These are phyloP conservation scores for Musa beccarii DNA, from an alignment of 176 grass and related monocot genomes.

Conservation along the genomic window DNA sequence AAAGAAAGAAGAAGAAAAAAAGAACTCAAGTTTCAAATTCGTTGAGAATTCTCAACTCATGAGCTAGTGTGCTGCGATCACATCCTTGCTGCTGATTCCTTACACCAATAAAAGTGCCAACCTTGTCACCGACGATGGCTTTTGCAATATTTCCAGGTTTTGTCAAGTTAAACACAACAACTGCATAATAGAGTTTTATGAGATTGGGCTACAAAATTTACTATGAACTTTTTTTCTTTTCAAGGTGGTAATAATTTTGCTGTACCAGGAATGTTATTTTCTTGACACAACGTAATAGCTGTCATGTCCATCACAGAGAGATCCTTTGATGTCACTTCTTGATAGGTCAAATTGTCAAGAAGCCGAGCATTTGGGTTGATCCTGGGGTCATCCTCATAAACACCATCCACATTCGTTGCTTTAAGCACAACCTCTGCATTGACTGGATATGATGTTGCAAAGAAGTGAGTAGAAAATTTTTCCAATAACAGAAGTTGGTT, in stretches of 20 bases:
- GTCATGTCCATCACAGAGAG: slow-evolving; percentile 99
- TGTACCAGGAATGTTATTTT: slow-evolving; percentile 94
- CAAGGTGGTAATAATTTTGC: background rate
- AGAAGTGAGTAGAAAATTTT: background rate
- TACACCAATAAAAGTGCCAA: slow-evolving; percentile 68
- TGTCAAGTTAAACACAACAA: slow-evolving; percentile 95
- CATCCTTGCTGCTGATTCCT: slow-evolving; percentile 19
- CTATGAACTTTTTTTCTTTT: background rate
- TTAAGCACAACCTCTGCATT: slow-evolving; percentile 97
- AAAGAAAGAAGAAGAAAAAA: background rate
- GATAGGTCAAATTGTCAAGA: slow-evolving; percentile 74
- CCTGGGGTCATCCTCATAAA: slow-evolving; percentile 77
- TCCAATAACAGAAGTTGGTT: too few species aligned
- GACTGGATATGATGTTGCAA: slow-evolving; percentile 27
- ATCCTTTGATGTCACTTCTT: slow-evolving; percentile 71
- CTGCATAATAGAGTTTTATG: slow-evolving; percentile 28
- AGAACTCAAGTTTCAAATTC: slow-evolving; percentile 33
- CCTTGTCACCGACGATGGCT: slow-evolving; percentile 85
- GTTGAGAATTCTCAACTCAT: slow-evolving; percentile 34
- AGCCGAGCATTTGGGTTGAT: slow-evolving; percentile 58
- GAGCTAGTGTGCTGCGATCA: slow-evolving; percentile 13
- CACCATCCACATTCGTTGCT: slow-evolving; percentile 95
- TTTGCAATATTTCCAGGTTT: slow-evolving; percentile 85
- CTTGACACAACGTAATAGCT: slow-evolving; percentile 87
- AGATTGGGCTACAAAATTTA: background rate